Evolutionary conservation across 2,329 filamentous ascomycete species (phyloP).

Genomic region (Aspergillus ibericus): DNA sequence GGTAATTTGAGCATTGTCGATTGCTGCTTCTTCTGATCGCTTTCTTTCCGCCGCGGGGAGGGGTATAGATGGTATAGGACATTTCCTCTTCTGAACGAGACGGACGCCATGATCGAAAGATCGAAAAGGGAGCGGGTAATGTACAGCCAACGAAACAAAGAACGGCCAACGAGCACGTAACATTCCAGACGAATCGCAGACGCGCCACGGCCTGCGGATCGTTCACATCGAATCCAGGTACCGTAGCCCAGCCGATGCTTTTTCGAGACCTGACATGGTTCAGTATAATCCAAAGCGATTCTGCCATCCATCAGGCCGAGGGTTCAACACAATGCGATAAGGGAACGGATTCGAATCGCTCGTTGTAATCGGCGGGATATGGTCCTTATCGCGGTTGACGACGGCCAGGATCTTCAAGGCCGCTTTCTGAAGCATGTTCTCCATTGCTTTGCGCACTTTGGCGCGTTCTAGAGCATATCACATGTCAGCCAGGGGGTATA

Average conservation of each 20-base stretch:
- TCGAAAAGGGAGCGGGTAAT: background rate
- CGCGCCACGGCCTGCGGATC: background rate
- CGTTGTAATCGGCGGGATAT: constrained; percentile 95
- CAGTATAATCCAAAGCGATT: constrained; percentile 75
- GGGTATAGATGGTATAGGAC: background rate
- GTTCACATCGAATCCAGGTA: constrained; percentile 10
- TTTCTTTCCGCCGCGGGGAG: too few species aligned
- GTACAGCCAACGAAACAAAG: constrained; percentile 1
- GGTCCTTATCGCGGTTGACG: constrained; percentile 86
- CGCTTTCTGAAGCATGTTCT: constrained; percentile 80
- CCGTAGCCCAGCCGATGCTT: constrained; percentile 13
- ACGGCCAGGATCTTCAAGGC: constrained; percentile 87
- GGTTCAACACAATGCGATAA: constrained; percentile 87
- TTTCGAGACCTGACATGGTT: constrained; percentile 11
- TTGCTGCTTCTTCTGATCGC: background rate
- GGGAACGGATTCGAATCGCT: constrained; percentile 91
- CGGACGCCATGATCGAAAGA: background rate
- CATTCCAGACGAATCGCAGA: background rate
- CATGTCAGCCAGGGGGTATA: background rate
- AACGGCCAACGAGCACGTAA: background rate
- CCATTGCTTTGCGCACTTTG: constrained; percentile 88
- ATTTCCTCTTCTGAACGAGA: background rate
- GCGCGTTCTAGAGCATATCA: constrained; percentile 65
- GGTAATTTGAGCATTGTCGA: constrained; percentile 21
- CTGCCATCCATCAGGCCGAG: constrained; percentile 76